Evolutionary conservation across 345 rosid species (phyloP).

Genomic region (Dimocarpus longan): DNA sequence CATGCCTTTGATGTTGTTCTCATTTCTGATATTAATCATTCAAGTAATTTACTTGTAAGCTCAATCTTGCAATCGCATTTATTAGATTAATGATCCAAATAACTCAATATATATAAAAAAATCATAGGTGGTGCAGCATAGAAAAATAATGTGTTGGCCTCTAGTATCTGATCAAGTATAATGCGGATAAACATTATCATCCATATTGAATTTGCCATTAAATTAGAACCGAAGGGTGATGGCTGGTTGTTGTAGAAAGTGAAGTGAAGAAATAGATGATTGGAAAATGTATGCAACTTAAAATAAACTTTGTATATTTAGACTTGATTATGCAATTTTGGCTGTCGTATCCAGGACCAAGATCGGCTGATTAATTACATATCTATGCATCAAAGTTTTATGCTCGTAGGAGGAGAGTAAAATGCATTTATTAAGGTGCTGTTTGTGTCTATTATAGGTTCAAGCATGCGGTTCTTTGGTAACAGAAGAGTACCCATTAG

Average conservation of each 20-base stretch:
- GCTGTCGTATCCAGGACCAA: neutral
- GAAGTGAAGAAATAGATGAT: neutral
- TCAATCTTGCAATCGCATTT: neutral
- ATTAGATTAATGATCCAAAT: neutral
- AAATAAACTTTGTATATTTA: neutral
- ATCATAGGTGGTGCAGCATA: neutral
- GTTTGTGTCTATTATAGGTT: slow-evolving; percentile 41
- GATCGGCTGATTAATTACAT: neutral
- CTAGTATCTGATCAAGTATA: neutral
- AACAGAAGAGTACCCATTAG: slow-evolving; percentile 68
- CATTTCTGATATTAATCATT: neutral
- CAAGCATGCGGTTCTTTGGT: slow-evolving; percentile 65
- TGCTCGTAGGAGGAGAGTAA: neutral
- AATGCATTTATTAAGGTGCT: neutral
- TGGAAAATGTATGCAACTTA: neutral
- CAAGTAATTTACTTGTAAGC: neutral
- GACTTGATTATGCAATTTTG: neutral
- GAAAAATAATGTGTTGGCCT: neutral
- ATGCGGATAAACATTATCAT: neutral
- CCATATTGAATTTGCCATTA: neutral
- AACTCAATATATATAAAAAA: neutral
- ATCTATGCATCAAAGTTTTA: neutral
- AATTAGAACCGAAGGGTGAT: neutral
- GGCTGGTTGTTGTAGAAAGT: neutral
- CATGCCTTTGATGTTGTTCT: neutral